These are phyloP conservation scores for Alternaria longipes DNA, from an alignment of 2,329 filamentous ascomycete genomes.

Conservation along the genomic window DNA sequence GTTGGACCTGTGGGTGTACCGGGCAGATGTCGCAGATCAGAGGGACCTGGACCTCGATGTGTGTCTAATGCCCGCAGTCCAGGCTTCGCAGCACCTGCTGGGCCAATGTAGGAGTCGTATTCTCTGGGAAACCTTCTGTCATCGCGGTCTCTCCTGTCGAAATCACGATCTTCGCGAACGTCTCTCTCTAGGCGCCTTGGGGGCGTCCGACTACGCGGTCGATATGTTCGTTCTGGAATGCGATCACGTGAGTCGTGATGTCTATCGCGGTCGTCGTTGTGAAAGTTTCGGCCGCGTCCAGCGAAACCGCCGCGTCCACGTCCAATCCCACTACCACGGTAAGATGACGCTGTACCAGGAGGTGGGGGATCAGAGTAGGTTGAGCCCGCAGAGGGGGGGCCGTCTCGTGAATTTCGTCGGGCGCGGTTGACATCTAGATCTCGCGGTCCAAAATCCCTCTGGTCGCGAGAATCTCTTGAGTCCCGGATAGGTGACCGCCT, in stretches of 20 bases:
- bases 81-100: constrained; percentile 43
- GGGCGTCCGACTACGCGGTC: constrained; percentile 71
- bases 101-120: constrained; percentile 54
- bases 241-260: constrained; percentile 55
- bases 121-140: constrained; percentile 58
- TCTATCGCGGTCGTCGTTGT: constrained; percentile 59
- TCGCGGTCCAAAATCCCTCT: constrained; percentile 67
- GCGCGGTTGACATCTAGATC: constrained; percentile 73
- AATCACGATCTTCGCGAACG: constrained; percentile 50
- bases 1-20: constrained; percentile 46
- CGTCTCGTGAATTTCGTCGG: constrained; percentile 75
- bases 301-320: constrained; percentile 60
- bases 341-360: constrained; percentile 64
- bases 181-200: constrained; percentile 63
- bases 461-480: constrained; percentile 67
- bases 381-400: constrained; percentile 75
- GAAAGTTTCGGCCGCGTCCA: constrained; percentile 58
- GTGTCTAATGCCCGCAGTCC: constrained; percentile 42
- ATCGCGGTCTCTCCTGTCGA: constrained; percentile 51
- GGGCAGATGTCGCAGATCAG: constrained; percentile 45
- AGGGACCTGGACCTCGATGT: constrained; percentile 38
- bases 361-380: constrained; percentile 71
- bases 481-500: constrained; percentile 70
- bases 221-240: constrained; percentile 57
- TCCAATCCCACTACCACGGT: constrained; percentile 63